A percentile compares a stretch with the other conserved stretches of the same genome.
These are phyloP conservation scores for Pestalotiopsis sp. DNA, from an alignment of 2,329 filamentous ascomycete genomes.

Conservation along the genomic window DNA sequence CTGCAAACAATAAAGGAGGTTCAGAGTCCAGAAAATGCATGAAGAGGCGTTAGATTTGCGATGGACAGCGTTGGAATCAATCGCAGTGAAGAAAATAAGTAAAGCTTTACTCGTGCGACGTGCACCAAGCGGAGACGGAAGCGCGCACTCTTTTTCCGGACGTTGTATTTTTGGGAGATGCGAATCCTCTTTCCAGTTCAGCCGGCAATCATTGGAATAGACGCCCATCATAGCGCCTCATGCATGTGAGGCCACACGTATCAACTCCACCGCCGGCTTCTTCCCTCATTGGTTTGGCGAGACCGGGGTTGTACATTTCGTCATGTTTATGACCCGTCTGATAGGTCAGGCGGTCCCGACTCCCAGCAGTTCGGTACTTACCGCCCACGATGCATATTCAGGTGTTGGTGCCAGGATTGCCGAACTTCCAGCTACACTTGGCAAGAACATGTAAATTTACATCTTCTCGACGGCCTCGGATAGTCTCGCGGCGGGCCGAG, in stretches of 20 bases:
- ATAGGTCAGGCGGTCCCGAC: neutral
- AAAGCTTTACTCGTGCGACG: neutral
- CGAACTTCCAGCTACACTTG: neutral
- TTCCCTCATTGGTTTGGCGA: neutral
- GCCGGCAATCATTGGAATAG: neutral
- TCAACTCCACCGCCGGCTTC: neutral
- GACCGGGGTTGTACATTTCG: neutral
- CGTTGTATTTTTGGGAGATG: neutral
- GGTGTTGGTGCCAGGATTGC: neutral
- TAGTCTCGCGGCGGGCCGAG: neutral
- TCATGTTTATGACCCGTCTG: neutral
- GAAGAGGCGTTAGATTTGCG: neutral
- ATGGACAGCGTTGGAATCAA: neutral
- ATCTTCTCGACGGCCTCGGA: neutral
- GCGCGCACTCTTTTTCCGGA: neutral
- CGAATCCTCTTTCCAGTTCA: neutral
- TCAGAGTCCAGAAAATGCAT: neutral
- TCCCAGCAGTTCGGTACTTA: neutral
- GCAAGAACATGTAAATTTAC: neutral
- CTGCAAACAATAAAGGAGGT: neutral
- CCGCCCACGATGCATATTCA: neutral
- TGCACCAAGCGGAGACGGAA: neutral
- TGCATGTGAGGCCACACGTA: neutral
- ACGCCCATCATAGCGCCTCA: neutral
- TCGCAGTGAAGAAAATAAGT: neutral